Evolutionary conservation across 2,329 filamentous ascomycete genomes (phyloP).

Genomic region (Pyricularia sp.): DNA sequence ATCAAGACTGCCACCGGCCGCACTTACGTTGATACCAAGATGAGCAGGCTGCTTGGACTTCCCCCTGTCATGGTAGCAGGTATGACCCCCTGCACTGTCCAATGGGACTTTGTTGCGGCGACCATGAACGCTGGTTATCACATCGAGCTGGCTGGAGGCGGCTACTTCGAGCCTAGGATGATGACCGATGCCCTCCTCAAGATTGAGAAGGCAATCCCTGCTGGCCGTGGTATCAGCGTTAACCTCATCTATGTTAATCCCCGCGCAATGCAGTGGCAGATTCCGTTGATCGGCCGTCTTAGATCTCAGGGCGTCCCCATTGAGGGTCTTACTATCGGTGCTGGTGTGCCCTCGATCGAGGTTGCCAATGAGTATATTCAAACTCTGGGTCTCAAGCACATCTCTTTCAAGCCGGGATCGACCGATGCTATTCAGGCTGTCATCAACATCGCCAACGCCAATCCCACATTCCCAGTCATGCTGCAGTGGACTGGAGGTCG

Average conservation of each 20-base stretch:
- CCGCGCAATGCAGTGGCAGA: constrained; percentile 85
- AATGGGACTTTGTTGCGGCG: constrained; percentile 85
- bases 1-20: constrained; percentile 82
- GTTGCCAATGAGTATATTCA: constrained; percentile 90
- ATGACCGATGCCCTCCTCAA: constrained; percentile 79
- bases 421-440: constrained; percentile 80
- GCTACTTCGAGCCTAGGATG: constrained; percentile 73
- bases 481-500: constrained; percentile 93
- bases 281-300: constrained; percentile 71
- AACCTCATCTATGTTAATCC: constrained; percentile 91
- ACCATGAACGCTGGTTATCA: constrained; percentile 96
- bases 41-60: constrained; percentile 77
- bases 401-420: constrained; percentile 89
- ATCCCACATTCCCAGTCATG: constrained; percentile 85
- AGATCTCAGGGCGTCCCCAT: constrained; percentile 82
- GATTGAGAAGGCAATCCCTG: constrained; percentile 75
- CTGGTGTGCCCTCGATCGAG: constrained; percentile 87
- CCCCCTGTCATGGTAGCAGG: constrained; percentile 86
- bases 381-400: constrained; percentile 86
- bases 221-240: constrained; percentile 78
- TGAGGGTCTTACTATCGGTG: constrained; percentile 85
- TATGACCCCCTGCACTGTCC: constrained; percentile 86
- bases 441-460: constrained; percentile 90
- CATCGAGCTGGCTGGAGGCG: constrained; percentile 81
- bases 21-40: constrained; percentile 93